Evolutionary conservation across 805 yeast genomes (phyloP).

Genomic region (Grigorovia humatica): DNA sequence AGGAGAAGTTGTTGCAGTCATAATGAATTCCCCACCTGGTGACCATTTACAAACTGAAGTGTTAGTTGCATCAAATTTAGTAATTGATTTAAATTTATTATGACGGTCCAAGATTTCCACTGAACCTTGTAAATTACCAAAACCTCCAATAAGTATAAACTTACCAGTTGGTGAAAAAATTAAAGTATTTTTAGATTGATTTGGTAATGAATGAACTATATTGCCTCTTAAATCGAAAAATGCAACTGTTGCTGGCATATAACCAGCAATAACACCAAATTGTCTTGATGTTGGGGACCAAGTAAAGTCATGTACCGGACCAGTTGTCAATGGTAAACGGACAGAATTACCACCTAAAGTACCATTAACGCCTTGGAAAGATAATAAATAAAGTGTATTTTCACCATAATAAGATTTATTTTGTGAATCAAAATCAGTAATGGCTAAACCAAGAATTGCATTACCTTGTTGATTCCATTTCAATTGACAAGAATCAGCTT

Average conservation of each 20-base stretch:
- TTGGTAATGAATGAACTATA: constrained; percentile 69
- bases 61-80: constrained; percentile 82
- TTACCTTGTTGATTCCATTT: constrained; percentile 94
- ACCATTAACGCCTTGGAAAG: constrained; percentile 40
- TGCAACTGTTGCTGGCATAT: constrained; percentile 93
- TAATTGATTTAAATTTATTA: constrained; percentile 67
- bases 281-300: constrained; percentile 97
- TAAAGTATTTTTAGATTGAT: constrained; percentile 82
- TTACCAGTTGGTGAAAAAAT: constrained; percentile 90
- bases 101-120: constrained; percentile 92
- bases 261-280: constrained; percentile 95
- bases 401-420: constrained; percentile 96
- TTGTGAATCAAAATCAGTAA: constrained; percentile 90
- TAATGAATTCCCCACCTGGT: constrained; percentile 86
- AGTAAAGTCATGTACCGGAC: constrained; percentile 94
- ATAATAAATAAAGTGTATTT: constrained; percentile 74
- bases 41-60: constrained; percentile 97
- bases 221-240: constrained; percentile 93
- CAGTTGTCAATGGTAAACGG: constrained; percentile 76
- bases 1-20: constrained; percentile 96
- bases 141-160: constrained; percentile 88
- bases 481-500: constrained; percentile 87
- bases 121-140: constrained; percentile 94
- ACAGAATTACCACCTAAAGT: constrained; percentile 89
- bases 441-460: constrained; percentile 83